These are phyloP conservation scores for Wickerhamomyces sp. DNA, from an alignment of 1,139 yeast genomes.

Conservation along the genomic window DNA sequence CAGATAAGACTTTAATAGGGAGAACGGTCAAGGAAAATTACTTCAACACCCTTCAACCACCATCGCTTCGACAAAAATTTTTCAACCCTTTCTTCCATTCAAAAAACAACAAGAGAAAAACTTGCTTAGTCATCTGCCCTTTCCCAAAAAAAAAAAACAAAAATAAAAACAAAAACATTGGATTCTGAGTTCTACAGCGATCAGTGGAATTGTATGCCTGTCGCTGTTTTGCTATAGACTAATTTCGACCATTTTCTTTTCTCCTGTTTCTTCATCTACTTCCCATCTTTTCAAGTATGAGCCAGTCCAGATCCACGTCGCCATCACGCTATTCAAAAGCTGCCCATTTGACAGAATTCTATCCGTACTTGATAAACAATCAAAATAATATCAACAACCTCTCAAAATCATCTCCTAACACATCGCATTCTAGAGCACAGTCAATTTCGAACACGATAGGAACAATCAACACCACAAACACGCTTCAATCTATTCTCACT, in stretches of 20 bases:
- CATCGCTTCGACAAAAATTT: no score
- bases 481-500: slow-evolving; percentile 31
- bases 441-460: not conserved
- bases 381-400: slow-evolving; percentile 24
- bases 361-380: slow-evolving; percentile 37
- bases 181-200: not conserved
- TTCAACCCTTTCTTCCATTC: not conserved
- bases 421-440: slow-evolving; percentile 1
- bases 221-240: no score
- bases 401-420: slow-evolving; percentile 1
- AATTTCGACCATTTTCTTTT: no score
- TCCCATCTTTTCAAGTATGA: slow-evolving; percentile 1
- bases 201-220: no score
- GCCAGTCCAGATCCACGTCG: slow-evolving; percentile 9
- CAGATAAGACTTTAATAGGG: not conserved
- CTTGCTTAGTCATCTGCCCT: not conserved
- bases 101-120: not conserved
- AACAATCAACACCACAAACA: slow-evolving; percentile 1
- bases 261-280: no score
- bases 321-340: slow-evolving; percentile 27
- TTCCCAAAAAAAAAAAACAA: not conserved
- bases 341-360: slow-evolving; percentile 54
- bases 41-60: no score
- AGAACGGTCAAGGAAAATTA: no score
- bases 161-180: slow-evolving; percentile 1